Conservation (phyloP, 2,329 filamentous ascomycete species). For the Fusarium domesticum region DNA sequence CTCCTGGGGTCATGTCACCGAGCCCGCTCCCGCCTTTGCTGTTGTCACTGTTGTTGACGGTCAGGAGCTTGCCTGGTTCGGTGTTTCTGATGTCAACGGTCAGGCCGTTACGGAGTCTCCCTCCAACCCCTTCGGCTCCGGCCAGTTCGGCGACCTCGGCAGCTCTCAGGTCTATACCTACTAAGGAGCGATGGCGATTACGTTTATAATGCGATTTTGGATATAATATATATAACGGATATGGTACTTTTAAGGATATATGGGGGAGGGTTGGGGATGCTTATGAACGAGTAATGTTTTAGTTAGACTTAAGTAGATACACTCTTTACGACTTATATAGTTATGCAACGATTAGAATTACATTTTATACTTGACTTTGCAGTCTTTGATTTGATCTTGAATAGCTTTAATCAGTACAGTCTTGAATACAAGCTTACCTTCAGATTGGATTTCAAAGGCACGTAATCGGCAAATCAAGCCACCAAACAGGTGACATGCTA, state of each 20-base stretch:
- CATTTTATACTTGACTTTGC: not conserved
- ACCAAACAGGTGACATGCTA: too few relatives aligned
- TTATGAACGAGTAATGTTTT: not conserved
- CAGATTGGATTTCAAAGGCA: too few relatives aligned
- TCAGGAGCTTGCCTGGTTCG: constrained; percentile 22
- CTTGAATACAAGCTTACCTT: too few relatives aligned
- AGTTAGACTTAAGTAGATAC: not conserved
- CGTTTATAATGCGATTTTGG: not conserved
- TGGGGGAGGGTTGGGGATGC: too few relatives aligned
- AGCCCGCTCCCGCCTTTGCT: constrained; percentile 18
- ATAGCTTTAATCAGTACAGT: too few relatives aligned
- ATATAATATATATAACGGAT: not conserved
- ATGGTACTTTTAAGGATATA: not conserved
- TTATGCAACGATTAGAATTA: not conserved
- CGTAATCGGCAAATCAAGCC: too few relatives aligned
- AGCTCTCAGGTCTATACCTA: constrained; percentile 20
- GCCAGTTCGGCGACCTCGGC: constrained; percentile 12
- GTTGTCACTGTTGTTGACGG: constrained; percentile 14
- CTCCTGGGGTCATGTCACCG: constrained; percentile 19
- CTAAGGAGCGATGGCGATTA: constrained; percentile 3
- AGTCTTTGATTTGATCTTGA: not conserved
- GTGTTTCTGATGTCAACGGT: constrained; percentile 16
- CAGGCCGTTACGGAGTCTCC: constrained; percentile 15
- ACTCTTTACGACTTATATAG: not conserved
- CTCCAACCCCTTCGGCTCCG: constrained; percentile 15